Evolutionary conservation across 2,329 filamentous ascomycete genomes (phyloP).

Genomic region (Hypoxylon sp.): DNA sequence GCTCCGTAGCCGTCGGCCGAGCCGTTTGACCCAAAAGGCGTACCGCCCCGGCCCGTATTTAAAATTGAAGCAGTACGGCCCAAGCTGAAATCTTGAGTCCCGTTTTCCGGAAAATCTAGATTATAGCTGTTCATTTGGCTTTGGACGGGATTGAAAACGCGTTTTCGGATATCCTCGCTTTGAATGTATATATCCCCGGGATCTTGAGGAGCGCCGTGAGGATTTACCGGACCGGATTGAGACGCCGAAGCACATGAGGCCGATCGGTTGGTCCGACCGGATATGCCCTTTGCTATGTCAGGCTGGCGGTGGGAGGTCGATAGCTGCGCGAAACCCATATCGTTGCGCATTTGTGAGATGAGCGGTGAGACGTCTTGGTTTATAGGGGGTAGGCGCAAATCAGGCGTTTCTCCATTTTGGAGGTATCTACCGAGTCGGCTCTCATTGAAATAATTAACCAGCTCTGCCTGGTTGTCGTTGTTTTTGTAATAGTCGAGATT

Average conservation of each 20-base stretch:
- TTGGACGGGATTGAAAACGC: constrained; percentile 40
- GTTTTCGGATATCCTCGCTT: constrained; percentile 51
- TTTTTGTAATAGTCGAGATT: constrained; percentile 52
- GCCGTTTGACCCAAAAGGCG: constrained; percentile 42
- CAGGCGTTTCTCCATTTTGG: constrained; percentile 49
- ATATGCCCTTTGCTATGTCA: constrained; percentile 27
- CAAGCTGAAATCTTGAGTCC: constrained; percentile 25
- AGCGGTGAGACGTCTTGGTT: constrained; percentile 43
- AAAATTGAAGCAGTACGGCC: constrained; percentile 26
- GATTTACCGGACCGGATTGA: constrained; percentile 43
- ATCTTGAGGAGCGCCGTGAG: constrained; percentile 53
- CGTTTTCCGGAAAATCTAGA: constrained; percentile 32
- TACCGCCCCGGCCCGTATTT: constrained; percentile 32
- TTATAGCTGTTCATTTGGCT: constrained; percentile 38
- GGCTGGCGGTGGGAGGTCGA: constrained; percentile 33
- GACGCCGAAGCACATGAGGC: constrained; percentile 40
- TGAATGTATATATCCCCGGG: constrained; percentile 52
- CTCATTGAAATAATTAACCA: constrained; percentile 51
- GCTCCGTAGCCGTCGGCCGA: constrained; percentile 42
- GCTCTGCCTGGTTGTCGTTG: constrained; percentile 52
- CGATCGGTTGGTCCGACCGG: constrained; percentile 39
- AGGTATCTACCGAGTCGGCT: constrained; percentile 51
- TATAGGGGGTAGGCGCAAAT: constrained; percentile 47
- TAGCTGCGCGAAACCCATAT: constrained; percentile 33
- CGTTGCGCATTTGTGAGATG: constrained; percentile 33